These are phyloP conservation scores for Trichoderma gracile DNA, from an alignment of 2,329 filamentous ascomycete genomes.

Conservation along the genomic window DNA sequence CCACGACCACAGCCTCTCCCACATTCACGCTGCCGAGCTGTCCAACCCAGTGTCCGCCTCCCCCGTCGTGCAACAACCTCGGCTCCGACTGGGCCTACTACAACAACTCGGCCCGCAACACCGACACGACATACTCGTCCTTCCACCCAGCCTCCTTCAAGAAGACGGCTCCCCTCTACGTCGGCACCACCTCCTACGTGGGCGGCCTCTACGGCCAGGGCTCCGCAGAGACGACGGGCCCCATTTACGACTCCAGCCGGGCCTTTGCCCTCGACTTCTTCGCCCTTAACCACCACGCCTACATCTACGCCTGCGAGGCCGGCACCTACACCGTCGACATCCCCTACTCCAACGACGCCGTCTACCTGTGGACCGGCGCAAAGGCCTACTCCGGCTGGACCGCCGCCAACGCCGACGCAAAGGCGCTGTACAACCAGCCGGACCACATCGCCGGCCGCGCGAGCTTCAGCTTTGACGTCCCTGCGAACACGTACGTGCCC, in stretches of 20 bases:
- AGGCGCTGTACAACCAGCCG: constrained; percentile 30
- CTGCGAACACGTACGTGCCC: constrained; percentile 21
- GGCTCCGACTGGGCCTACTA: constrained; percentile 10
- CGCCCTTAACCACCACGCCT: constrained; percentile 33
- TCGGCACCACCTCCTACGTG: constrained; percentile 6
- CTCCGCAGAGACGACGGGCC: background rate
- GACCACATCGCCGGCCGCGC: constrained; percentile 28
- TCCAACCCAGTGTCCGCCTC: background rate
- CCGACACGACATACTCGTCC: constrained; percentile 4
- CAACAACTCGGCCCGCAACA: background rate
- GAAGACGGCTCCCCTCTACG: background rate
- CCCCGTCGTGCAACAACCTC: background rate
- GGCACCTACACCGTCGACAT: constrained; percentile 32
- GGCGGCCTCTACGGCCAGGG: constrained; percentile 2
- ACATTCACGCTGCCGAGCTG: background rate
- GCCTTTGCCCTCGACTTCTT: constrained; percentile 30
- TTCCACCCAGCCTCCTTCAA: constrained; percentile 1
- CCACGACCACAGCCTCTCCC: background rate
- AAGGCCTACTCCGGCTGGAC: constrained; percentile 32
- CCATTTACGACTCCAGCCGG: constrained; percentile 5
- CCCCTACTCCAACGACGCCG: constrained; percentile 28
- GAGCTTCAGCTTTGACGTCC: constrained; percentile 29
- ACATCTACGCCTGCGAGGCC: constrained; percentile 33
- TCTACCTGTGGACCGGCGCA: constrained; percentile 30
- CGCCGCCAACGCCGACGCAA: constrained; percentile 30